Evolutionary conservation across 2,329 filamentous ascomycete species (phyloP), one percentile per base, ranked within the genome.

Genomic region (Exophiala phaeomuriformis): DNA sequence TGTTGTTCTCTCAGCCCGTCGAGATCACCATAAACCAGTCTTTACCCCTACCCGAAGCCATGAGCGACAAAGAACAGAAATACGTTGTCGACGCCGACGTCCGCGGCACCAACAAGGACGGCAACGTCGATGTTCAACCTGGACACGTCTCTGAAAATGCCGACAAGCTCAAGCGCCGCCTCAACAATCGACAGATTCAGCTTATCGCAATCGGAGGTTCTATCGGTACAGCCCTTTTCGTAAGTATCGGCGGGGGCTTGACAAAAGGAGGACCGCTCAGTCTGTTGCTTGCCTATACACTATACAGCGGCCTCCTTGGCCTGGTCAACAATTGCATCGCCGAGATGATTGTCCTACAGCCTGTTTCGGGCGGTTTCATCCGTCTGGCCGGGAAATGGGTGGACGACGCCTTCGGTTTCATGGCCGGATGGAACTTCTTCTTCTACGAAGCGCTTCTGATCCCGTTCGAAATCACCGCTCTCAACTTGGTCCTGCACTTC

Each of bases 131-230:
- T 12, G 27, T 54, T 10, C 28, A 50, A 40, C 41, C 47, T 27
- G 52, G 52, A 12, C n/a, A 45, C 6, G 44, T 67, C 30, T 58
- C 58, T 46, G 65, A 67, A 45, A 68, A 67, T 60, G 60, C 61
- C 42, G 66, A 69, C 55, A 55, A 63, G 7, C 68, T 74, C 3
- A 74, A 78, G 44, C 75, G 77, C 43, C 72, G 72, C 44, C 71
- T 80, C 42, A 71, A 72, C 59, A 79, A 79, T 64, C 71, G 77
- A 49, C 75, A 80, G 61, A 78, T 81, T 62, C 78, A 81, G 66
- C 71, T 81, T 35, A 80, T 72, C 44, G 70, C 69, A 30, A 72
- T 72, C 42, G 71, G 71, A 19, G 71, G 71, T 19, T 68, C 68
- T 2, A 70, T 72, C 32, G 68, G 70, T 41, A 69, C 65, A 0